These are phyloP conservation scores for Aspergillus sp. DNA, from an alignment of 2,329 filamentous ascomycete species.

Conservation along the genomic window DNA sequence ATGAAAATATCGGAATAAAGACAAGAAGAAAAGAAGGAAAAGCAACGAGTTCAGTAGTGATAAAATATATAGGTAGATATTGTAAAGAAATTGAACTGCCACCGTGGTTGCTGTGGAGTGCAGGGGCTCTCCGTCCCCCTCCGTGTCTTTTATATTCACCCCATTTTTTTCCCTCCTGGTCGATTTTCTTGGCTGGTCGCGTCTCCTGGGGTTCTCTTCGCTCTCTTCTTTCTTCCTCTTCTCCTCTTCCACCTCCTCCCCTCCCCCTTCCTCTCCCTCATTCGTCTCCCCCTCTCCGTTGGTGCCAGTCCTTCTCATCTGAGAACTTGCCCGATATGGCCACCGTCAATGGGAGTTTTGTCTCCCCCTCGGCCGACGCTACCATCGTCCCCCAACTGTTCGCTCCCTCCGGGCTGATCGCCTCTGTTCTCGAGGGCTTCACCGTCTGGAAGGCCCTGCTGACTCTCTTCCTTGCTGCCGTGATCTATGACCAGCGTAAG, in stretches of 20 bases:
- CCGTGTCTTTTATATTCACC: constrained; percentile 1
- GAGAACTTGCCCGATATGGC: constrained; percentile 28
- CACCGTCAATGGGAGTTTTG: constrained; percentile 65
- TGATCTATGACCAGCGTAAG: constrained; percentile 90
- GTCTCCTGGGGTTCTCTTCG: neutral
- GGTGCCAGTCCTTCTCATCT: neutral
- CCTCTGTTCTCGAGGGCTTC: constrained; percentile 56
- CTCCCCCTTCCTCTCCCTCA: constrained; percentile 6
- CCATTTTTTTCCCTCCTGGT: constrained; percentile 4
- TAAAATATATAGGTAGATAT: neutral
- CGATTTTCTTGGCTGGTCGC: constrained; percentile 1
- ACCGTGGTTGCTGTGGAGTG: too few species aligned
- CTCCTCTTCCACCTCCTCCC: constrained; percentile 6
- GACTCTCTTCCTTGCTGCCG: constrained; percentile 67
- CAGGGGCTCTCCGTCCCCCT: neutral
- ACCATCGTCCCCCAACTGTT: constrained; percentile 57
- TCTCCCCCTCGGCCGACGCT: constrained; percentile 66
- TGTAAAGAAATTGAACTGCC: neutral
- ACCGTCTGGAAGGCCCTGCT: constrained; percentile 66
- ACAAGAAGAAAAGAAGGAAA: neutral
- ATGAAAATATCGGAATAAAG: neutral
- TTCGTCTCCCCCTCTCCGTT: constrained; percentile 2
- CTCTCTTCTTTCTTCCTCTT: constrained; percentile 3
- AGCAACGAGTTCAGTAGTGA: neutral
- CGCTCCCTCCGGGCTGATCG: constrained; percentile 48